Evolutionary conservation across 2,329 filamentous ascomycete species (phyloP).

Genomic region (Chrysosporium keratinophilum): DNA sequence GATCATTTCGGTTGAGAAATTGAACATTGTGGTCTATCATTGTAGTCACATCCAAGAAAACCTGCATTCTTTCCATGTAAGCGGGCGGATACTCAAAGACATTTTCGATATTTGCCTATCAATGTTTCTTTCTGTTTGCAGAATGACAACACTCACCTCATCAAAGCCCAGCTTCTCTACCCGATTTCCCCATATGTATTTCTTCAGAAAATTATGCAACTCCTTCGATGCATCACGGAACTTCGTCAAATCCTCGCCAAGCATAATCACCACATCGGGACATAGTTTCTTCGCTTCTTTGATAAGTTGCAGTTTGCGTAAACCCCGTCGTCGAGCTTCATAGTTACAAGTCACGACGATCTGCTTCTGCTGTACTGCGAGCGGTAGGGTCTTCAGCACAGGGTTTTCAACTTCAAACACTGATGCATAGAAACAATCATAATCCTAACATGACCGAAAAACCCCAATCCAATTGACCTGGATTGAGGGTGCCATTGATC

Average conservation of each 20-base stretch:
- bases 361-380: slow-evolving; percentile 86
- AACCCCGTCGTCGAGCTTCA: slow-evolving; percentile 58
- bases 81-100: neutral
- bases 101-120: slow-evolving; percentile 5
- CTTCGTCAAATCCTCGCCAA: slow-evolving; percentile 74
- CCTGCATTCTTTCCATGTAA: slow-evolving; percentile 26
- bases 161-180: slow-evolving; percentile 82
- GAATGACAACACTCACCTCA: slow-evolving; percentile 49
- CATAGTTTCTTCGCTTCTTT: slow-evolving; percentile 68
- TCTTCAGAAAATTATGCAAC: slow-evolving; percentile 61
- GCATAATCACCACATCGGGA: slow-evolving; percentile 72
- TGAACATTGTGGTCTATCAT: slow-evolving; percentile 71
- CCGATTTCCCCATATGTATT: slow-evolving; percentile 65
- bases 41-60: slow-evolving; percentile 72
- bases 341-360: slow-evolving; percentile 94
- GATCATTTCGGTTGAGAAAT: slow-evolving; percentile 56
- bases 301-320: slow-evolving; percentile 72
- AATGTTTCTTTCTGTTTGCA: too few species aligned
- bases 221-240: slow-evolving; percentile 81
- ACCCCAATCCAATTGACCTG: slow-evolving; percentile 8
- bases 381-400: slow-evolving; percentile 56
- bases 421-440: slow-evolving; percentile 80
- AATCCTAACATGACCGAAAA: slow-evolving; percentile 28
- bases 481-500: neutral
- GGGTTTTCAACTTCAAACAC: slow-evolving; percentile 77